phyloP scores from a whole-genome alignment of 1,139 yeast species.

The Pichia sp. region DNA sequence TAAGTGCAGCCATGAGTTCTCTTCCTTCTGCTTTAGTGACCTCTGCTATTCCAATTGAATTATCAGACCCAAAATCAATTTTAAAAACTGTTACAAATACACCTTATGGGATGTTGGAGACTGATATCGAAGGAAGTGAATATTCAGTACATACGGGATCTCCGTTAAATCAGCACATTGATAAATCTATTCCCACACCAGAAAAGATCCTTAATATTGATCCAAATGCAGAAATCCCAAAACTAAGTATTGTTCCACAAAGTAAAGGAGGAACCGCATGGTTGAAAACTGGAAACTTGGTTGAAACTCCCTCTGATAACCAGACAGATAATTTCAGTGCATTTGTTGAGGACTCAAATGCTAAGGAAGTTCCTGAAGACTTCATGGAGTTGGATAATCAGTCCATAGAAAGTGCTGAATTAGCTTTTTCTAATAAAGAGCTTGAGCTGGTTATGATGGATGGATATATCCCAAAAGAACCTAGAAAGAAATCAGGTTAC shows the following conservation, averaged over 20 bases:
- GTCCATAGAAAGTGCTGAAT: no score
- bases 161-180: no score
- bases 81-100: no score
- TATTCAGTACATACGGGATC: neutral
- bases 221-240: neutral
- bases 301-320: neutral
- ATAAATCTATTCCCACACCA: neutral
- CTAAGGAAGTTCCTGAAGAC: neutral
- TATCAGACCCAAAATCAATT: neutral
- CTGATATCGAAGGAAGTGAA: neutral
- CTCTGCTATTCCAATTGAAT: neutral
- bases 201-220: no score
- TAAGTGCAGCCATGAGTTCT: neutral
- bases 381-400: no score
- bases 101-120: neutral
- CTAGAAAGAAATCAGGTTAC: no score
- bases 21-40: neutral
- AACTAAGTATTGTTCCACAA: conserved; percentile 2
- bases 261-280: conserved; percentile 1
- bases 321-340: neutral
- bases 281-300: neutral
- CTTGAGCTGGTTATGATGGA: no score
- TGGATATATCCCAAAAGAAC: no score
- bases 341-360: neutral
- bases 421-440: no score